Evolutionary conservation across 2,329 filamentous ascomycete species (phyloP).

Genomic region (Fusarium napiforme): DNA sequence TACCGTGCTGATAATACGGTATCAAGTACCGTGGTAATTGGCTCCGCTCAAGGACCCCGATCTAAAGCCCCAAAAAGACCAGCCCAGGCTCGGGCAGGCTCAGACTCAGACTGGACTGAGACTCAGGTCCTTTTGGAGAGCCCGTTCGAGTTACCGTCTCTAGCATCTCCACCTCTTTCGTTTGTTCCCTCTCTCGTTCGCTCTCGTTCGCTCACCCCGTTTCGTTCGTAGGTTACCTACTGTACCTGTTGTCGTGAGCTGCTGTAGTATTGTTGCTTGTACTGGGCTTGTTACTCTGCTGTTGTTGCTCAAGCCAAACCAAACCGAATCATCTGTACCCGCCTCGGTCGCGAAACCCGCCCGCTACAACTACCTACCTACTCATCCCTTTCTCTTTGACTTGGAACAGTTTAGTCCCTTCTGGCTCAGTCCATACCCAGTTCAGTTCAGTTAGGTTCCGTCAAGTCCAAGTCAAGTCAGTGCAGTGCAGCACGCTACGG

Average conservation of each 20-base stretch:
- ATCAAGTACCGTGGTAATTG: slow-evolving; percentile 2
- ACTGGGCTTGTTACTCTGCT: background rate
- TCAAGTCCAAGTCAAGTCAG: background rate
- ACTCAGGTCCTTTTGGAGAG: slow-evolving; percentile 36
- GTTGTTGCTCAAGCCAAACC: background rate
- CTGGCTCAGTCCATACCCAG: background rate
- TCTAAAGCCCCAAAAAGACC: slow-evolving; percentile 35
- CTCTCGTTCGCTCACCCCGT: slow-evolving; percentile 19
- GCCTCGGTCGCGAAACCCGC: slow-evolving; percentile 39
- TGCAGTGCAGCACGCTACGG: slow-evolving; percentile 1
- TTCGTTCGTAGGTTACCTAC: slow-evolving; percentile 13
- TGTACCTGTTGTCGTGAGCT: background rate
- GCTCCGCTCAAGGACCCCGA: slow-evolving; percentile 11
- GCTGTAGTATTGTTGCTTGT: background rate
- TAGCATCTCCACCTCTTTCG: slow-evolving; percentile 25
- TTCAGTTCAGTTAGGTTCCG: background rate
- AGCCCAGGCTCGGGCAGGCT: slow-evolving; percentile 7
- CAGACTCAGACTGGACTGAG: background rate
- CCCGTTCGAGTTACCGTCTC: slow-evolving; percentile 28
- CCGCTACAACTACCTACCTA: slow-evolving; percentile 13
- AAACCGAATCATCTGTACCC: slow-evolving; percentile 25
- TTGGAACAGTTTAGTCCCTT: slow-evolving; percentile 24
- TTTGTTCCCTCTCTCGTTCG: slow-evolving; percentile 5
- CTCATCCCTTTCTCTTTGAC: slow-evolving; percentile 35
- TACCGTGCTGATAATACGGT: slow-evolving; percentile 37